Evolutionary conservation across 306 rosid species (phyloP), one percentile per base, ranked within the genome.

Genomic region (Alnus glutinosa): DNA sequence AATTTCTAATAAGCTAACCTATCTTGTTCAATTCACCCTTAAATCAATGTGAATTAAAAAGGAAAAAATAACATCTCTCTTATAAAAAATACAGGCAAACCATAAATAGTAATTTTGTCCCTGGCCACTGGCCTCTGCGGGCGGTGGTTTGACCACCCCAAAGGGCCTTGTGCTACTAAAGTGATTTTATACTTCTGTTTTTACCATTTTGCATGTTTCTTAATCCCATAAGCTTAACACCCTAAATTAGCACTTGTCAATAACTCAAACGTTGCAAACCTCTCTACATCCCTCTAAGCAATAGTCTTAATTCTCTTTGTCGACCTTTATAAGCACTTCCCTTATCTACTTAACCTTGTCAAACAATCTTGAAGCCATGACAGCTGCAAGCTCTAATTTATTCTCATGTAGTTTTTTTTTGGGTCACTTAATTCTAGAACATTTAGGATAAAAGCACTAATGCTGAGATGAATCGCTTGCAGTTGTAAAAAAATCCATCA

Each of bases 391-490:
- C 2, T 55, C 59, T 2, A 55, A 4, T 55, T 16, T 55, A 14
- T 15, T 18, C 2, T 18, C 59, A 2, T 18, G 7, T 54, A 4
- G 4, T 37, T 37, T 1, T 37, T 37, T 37, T 37, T 37, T 37
- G 39, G 39, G 39, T 37, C 39, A 37, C 39, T 37, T 2, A 37
- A 37, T 37, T 37, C 28, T 23, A 23, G 37, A 28, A 10, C 6
- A 59, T 61, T 30, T 28, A 11, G 15, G 11, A 62, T 69, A 69
- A 57, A 70, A 11, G 70, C 28, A 5, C 48, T 13, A 51, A 44
- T 18, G 32, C 15, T 77, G 18, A 34, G 52, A 78, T 51, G 34
- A 77, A 67, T 36, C n/a, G 61, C 69, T 75, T 50, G 44, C 44
- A 28, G 11, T 23, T 55, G 39, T 10, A 1, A 10, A 30, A 11